Conservation (phyloP, 2,329 filamentous ascomycete genomes). For the Ophiostoma himal-ulmi region DNA sequence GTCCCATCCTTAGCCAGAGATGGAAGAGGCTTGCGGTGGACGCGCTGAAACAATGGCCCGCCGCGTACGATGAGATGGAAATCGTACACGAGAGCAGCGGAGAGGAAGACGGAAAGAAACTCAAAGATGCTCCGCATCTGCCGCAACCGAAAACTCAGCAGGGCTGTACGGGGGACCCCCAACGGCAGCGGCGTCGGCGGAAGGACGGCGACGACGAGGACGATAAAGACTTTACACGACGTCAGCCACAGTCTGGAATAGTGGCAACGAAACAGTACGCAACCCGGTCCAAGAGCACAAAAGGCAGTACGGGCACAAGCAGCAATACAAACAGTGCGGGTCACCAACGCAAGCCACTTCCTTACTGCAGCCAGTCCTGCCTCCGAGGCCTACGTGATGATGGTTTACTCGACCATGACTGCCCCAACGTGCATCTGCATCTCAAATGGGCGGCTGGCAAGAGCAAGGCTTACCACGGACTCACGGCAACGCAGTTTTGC, state of each 20-base stretch:
- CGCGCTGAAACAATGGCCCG: not conserved
- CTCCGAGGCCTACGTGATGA: conserved; percentile 15
- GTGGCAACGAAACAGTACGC: not conserved
- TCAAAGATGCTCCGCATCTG: not conserved
- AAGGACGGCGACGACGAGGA: conserved; percentile 12
- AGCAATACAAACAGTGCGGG: not conserved
- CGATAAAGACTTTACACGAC: not conserved
- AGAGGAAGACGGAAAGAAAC: not conserved
- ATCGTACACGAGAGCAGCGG: not conserved
- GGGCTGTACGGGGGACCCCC: too few relatives aligned
- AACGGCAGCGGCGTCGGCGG: not conserved
- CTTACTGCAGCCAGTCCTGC: conserved; percentile 21
- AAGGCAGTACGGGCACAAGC: not conserved
- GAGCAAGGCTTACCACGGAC: not conserved
- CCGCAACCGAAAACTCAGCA: too few relatives aligned
- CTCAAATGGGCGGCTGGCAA: not conserved
- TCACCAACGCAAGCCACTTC: not conserved
- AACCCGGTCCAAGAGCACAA: not conserved
- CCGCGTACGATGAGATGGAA: not conserved
- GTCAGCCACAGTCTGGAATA: too few relatives aligned
- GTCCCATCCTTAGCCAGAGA: not conserved
- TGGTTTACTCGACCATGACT: conserved; percentile 15
- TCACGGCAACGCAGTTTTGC: not conserved
- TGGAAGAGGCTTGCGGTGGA: conserved; percentile 11
- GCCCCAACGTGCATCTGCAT: conserved; percentile 18